Percentiles rank a stretch among this genome's conserved stretches.
Evolutionary conservation across 2,329 filamentous ascomycete genomes (phyloP).

Genomic region (Aspergillus sp.): DNA sequence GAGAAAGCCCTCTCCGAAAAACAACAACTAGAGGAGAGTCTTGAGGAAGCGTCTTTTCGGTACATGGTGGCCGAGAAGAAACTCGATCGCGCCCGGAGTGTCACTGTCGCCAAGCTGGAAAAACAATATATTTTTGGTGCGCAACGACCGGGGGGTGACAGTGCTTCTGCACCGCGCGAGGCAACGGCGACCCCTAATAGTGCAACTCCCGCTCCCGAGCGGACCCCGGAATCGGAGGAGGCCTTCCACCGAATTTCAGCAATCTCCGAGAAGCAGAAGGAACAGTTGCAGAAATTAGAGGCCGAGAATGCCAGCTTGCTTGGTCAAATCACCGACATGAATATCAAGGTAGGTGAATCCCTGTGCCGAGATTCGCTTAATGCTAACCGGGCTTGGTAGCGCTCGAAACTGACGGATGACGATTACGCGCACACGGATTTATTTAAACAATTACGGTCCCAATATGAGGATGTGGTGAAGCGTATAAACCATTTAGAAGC

Average conservation of each 20-base stretch:
- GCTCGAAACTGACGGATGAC: constrained; percentile 78
- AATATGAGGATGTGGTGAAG: constrained; percentile 90
- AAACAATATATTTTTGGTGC: constrained; percentile 77
- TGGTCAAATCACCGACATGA: constrained; percentile 76
- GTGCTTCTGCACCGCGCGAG: constrained; percentile 51
- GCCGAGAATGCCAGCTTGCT: constrained; percentile 71
- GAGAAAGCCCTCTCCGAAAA: constrained; percentile 76
- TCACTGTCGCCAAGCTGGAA: constrained; percentile 87
- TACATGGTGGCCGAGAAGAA: constrained; percentile 97
- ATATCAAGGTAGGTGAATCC: constrained; percentile 47
- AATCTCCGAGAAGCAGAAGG: constrained; percentile 76
- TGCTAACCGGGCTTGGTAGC: constrained; percentile 33
- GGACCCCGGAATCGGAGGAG: constrained; percentile 68
- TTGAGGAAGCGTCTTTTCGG: constrained; percentile 83
- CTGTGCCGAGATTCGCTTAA: background rate
- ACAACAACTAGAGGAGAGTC: constrained; percentile 77
- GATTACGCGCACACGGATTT: constrained; percentile 91
- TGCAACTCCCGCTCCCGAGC: constrained; percentile 49
- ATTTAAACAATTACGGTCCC: constrained; percentile 85
- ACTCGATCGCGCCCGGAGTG: constrained; percentile 82
- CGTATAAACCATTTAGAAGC: constrained; percentile 89
- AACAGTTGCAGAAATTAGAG: constrained; percentile 78
- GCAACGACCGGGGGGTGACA: constrained; percentile 47
- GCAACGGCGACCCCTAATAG: constrained; percentile 56
- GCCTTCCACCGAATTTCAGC: constrained; percentile 77